phyloP scores from a whole-genome alignment of 352 stramenopile genomes.

The Thalassiosira delicatula region DNA sequence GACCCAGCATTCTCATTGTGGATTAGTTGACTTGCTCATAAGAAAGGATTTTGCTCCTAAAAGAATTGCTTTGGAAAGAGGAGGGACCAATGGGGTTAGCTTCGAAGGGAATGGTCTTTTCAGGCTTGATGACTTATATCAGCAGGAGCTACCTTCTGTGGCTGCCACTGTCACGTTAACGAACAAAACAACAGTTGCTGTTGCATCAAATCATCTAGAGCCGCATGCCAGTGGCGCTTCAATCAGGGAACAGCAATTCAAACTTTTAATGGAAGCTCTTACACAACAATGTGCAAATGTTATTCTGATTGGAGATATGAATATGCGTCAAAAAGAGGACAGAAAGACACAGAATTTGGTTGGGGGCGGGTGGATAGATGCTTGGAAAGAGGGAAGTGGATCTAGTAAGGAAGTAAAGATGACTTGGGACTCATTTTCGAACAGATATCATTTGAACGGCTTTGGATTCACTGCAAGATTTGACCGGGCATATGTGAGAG shows the following conservation, averaged over 20 bases:
- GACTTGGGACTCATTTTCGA: conserved; percentile 35
- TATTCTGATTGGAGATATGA: conserved; percentile 43
- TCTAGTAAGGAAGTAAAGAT: conserved; percentile 21
- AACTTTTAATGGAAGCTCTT: conserved; percentile 16
- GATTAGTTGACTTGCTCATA: conserved; percentile 6
- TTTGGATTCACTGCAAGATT: conserved; percentile 38
- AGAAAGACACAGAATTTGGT: conserved; percentile 19
- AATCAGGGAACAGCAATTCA: conserved; percentile 9
- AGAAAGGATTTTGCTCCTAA: conserved; percentile 5
- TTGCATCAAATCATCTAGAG: conserved; percentile 10
- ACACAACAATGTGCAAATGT: conserved; percentile 2
- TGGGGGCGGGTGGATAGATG: conserved; percentile 37
- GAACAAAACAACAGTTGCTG: conserved; percentile 10
- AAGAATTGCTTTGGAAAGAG: not conserved
- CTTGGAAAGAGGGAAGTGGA: conserved; percentile 36
- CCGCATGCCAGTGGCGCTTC: conserved; percentile 26
- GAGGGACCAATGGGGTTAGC: not conserved
- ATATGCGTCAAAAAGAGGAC: conserved; percentile 46
- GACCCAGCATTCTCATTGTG: conserved; percentile 3
- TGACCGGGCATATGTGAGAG: conserved; percentile 42
- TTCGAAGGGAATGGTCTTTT: not conserved
- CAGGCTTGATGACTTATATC: not conserved
- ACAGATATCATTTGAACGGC: conserved; percentile 37
- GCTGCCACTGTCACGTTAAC: not conserved
- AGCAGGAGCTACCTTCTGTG: not conserved